Base-by-base conservation (phyloP, 352 stramenopile species). In the Phytopythium ostracodes region DNA sequence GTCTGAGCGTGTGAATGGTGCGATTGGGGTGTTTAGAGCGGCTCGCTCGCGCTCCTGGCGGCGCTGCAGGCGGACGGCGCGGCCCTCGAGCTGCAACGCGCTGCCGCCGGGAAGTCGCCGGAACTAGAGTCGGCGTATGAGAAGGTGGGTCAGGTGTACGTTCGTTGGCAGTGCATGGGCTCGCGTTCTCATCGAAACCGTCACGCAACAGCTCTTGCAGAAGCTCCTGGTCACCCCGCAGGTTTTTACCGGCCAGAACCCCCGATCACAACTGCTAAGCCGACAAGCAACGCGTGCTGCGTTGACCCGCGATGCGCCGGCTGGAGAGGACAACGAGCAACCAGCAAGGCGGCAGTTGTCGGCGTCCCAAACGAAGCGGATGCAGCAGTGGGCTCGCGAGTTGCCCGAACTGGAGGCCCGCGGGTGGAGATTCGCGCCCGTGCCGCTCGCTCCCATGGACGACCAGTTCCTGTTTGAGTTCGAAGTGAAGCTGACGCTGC, bases 381-480 rank as follows among this genome's bases (percentile, higher is more conserved):
- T n/a, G 55, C 55, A 18, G 40, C 55, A 29, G 24, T 60, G 49
- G 66, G 27, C 57, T 17, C 64, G 49, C 2, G 62, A 60, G 42
- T 36, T 77, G 1, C 49, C 62, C 7, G 53, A 64, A 15, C n/a
- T 80, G 18, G 72, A 80, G 35, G 59, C 66, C 14, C 15, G 47
- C 31, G 86, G 86, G 9, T 94, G 86, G 86, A 63, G 60, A 0
- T 90, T 89, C 56, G 70, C 86, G 8, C 62, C 43, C 0, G 76
- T 92, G 14, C 53, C 65, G n/a, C 68, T 94, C 27, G 66, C 72
- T 18, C 59, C 76, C 2, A 73, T 73, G 36, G 83, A 94, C 59
- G 83, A 92, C 36, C 81, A 94, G 59, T 70, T 70, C 49, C 67
- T 94, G 10, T 92, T 94, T 36, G 86, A 91, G 62, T 89, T 92